A percentile compares a stretch with the other conserved stretches of the same genome.
Conservation (phyloP, 371 early-diverging fungal species). For the Capniomyces stellatus region DNA sequence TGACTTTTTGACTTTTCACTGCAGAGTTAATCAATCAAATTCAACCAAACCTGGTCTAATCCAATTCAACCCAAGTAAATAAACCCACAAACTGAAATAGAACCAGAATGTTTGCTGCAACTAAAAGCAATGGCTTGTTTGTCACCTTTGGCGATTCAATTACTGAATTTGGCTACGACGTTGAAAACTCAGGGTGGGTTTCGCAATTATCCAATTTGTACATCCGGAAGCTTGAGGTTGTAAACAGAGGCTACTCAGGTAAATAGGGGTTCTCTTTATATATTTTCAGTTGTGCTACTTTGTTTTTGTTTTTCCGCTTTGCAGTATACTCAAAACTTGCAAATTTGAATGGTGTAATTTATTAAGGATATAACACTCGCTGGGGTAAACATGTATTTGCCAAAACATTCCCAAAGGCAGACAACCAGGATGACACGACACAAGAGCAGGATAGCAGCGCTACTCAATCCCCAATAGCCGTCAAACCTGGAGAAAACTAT, state of each 20-base stretch:
- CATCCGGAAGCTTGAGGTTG: conserved; percentile 49
- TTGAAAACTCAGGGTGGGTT: conserved; percentile 41
- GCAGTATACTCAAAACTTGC: background rate
- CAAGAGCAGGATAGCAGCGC: background rate
- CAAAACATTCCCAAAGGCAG: conserved; percentile 27
- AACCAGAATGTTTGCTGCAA: background rate
- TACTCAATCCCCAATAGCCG: background rate
- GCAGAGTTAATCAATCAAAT: too few relatives aligned
- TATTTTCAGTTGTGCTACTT: background rate
- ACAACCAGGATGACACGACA: background rate
- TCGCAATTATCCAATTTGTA: conserved; percentile 44
- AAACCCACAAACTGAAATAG: background rate
- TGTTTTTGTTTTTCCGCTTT: background rate
- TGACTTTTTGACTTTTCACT: too few relatives aligned
- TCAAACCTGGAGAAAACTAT: background rate
- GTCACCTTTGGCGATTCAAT: conserved; percentile 2
- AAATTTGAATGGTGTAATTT: background rate
- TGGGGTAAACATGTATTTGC: conserved; percentile 40
- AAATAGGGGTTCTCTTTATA: background rate
- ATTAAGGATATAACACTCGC: conserved; percentile 50
- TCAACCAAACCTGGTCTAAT: too few relatives aligned
- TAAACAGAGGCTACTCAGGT: conserved; percentile 65
- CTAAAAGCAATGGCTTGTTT: background rate
- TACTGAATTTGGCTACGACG: conserved; percentile 30
- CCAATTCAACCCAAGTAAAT: too few relatives aligned